Conservation (phyloP, 2,329 filamentous ascomycete species). For the Paraconiothyrium sp. region DNA sequence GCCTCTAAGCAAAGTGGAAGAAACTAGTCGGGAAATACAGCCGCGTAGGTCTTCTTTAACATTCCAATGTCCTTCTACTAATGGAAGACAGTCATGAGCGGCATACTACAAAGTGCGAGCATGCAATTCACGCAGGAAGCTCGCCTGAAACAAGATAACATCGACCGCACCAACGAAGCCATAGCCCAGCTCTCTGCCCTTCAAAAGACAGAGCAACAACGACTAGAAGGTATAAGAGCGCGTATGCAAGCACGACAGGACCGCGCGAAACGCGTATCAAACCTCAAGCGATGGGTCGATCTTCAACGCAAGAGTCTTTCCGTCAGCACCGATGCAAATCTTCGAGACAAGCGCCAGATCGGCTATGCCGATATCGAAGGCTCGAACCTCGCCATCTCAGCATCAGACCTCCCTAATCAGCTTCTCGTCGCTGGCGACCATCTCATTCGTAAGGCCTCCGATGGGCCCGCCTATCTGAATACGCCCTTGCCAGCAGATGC, state of each 20-base stretch:
- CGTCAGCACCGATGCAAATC: constrained; percentile 50
- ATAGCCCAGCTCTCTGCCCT: constrained; percentile 83
- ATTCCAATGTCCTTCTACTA: background rate
- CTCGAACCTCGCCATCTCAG: constrained; percentile 39
- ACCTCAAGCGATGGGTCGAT: constrained; percentile 77
- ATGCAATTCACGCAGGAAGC: constrained; percentile 82
- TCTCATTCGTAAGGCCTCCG: constrained; percentile 40
- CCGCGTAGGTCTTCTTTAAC: constrained; percentile 69
- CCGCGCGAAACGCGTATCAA: constrained; percentile 75
- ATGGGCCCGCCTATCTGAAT: constrained; percentile 40
- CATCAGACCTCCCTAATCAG: constrained; percentile 39
- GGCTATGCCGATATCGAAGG: constrained; percentile 59
- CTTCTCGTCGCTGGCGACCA: constrained; percentile 41
- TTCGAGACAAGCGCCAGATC: constrained; percentile 55
- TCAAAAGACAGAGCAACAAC: constrained; percentile 78
- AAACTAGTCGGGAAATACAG: constrained; percentile 82
- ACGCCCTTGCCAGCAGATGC: constrained; percentile 38
- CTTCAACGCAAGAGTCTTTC: constrained; percentile 69
- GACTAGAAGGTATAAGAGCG: constrained; percentile 74
- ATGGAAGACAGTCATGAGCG: constrained; percentile 72
- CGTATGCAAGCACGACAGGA: constrained; percentile 71
- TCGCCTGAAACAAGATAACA: constrained; percentile 81
- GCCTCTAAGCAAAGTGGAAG: constrained; percentile 64
- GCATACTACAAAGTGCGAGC: constrained; percentile 81
- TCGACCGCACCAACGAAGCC: constrained; percentile 82